Base-by-base conservation (phyloP, 495 filamentous ascomycete genomes). In the Penicillium coprophilum region DNA sequence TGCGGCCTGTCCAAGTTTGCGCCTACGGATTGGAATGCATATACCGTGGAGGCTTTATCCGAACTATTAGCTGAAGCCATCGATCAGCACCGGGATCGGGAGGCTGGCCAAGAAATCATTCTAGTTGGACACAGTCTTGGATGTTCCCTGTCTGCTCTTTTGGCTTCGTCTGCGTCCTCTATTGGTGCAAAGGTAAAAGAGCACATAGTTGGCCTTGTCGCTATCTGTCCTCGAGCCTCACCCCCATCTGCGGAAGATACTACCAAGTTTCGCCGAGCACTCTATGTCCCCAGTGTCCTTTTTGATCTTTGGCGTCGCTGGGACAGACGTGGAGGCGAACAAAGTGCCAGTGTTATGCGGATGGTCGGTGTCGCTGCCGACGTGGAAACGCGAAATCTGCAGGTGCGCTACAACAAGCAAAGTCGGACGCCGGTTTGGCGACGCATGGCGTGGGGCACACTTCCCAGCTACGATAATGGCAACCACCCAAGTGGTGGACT, bases 51-150 rank as follows among this genome's bases (percentile, higher is more conserved):
- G 43, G 86, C 87, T 12, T 73, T 97, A 28, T 85, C 82, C 12
- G 86, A 91, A 59, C 74, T 97, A 13, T 73, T 96, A 11, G 84
- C 82, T 34, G 77, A 77, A 2, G 80, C 90, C 24, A 93, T 97
- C 55, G 81, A 88, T 17, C 74, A 84, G 27, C 82, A 92, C 60
- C 82, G 87, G 9, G 83, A 87, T 36, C 76, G 71, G 24, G 81
- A 82, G 6, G 77, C 78, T n/a, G 80, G 77, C 9, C 92, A 96
- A 67, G 80, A 84, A 3, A 82, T 96, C 11, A 80, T 97, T 19
- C 67, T 97, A 19, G 82, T 97, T 24, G 91, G 86, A 7, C 93
- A 97, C 68, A 94, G 90, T 60, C 85, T 96, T 80, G 93, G 93
- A 11, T 89, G 87, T 58, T 90, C 89, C 3, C 72, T 96, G 12